Evolutionary conservation across 1,284 basidiomycete genomes (phyloP).

Genomic region (Ceratobasidium sp.): DNA sequence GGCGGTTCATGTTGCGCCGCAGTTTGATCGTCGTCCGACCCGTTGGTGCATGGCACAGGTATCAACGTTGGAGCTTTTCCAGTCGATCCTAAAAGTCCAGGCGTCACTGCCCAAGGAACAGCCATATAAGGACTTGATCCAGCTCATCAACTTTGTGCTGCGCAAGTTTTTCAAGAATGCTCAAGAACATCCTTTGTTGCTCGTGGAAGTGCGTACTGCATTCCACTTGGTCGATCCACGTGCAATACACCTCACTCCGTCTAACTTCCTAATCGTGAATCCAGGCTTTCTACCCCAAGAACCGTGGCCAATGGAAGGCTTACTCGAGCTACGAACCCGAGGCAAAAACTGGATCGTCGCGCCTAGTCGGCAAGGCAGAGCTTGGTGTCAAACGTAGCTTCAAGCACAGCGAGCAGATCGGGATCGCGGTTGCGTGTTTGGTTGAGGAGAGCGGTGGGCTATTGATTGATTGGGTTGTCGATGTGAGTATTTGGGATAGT

Average conservation of each 20-base stretch:
- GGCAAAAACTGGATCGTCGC: constrained; percentile 42
- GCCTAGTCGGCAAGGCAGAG: constrained; percentile 56
- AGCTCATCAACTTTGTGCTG: constrained; percentile 82
- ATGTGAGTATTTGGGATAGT: constrained; percentile 59
- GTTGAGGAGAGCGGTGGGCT: constrained; percentile 68
- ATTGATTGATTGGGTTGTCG: constrained; percentile 79
- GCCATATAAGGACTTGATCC: constrained; percentile 80
- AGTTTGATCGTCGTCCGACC: background rate
- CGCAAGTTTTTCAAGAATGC: constrained; percentile 91
- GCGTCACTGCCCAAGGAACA: constrained; percentile 75
- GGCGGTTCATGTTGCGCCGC: constrained; percentile 45
- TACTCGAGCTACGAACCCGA: constrained; percentile 82
- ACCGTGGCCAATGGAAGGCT: constrained; percentile 82
- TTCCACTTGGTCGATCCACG: constrained; percentile 19
- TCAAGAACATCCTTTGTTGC: constrained; percentile 78
- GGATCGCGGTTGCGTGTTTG: constrained; percentile 79
- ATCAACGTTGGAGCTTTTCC: constrained; percentile 84
- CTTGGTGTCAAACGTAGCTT: constrained; percentile 86
- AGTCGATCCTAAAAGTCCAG: constrained; percentile 77
- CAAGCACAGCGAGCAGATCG: constrained; percentile 88
- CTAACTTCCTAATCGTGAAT: background rate
- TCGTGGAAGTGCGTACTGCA: constrained; percentile 69
- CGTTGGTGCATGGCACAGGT: constrained; percentile 62
- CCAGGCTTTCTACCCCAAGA: constrained; percentile 88
- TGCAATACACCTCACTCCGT: background rate